These are phyloP conservation scores for Pseudonectria foliicola DNA, from an alignment of 2,329 filamentous ascomycete genomes.

Conservation along the genomic window DNA sequence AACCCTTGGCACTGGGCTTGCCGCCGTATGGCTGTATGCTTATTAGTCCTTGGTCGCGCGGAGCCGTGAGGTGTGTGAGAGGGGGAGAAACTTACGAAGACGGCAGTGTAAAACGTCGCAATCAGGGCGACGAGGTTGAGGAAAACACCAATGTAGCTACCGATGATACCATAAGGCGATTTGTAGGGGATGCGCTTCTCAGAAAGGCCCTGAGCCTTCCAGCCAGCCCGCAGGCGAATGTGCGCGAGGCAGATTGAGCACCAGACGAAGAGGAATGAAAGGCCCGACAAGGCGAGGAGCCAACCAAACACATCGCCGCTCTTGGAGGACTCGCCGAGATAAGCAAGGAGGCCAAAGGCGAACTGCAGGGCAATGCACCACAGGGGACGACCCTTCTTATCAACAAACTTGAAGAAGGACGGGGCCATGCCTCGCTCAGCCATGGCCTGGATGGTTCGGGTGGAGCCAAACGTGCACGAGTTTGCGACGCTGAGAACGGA, in stretches of 20 bases:
- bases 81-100: slow-evolving; percentile 8
- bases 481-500: slow-evolving; percentile 89
- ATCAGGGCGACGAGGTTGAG: slow-evolving; percentile 73
- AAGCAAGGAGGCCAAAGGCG: slow-evolving; percentile 65
- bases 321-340: slow-evolving; percentile 59
- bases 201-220: slow-evolving; percentile 59
- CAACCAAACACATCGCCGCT: slow-evolving; percentile 66
- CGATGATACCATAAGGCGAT: slow-evolving; percentile 71
- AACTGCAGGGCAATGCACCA: slow-evolving; percentile 64
- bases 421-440: slow-evolving; percentile 84
- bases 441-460: slow-evolving; percentile 80
- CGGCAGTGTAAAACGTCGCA: slow-evolving; percentile 74
- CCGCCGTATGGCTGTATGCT: slow-evolving; percentile 41
- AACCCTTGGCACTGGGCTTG: slow-evolving; percentile 60
- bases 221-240: slow-evolving; percentile 80
- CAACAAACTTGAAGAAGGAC: slow-evolving; percentile 69
- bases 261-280: slow-evolving; percentile 77
- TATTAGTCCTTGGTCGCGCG: background rate
- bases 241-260: slow-evolving; percentile 78
- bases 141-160: slow-evolving; percentile 71
- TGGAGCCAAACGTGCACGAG: slow-evolving; percentile 85
- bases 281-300: slow-evolving; percentile 68
- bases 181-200: slow-evolving; percentile 73
- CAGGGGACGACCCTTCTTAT: slow-evolving; percentile 72
- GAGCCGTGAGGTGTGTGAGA: too few species aligned